A percentile compares a stretch with the other conserved stretches of the same genome.
These are phyloP conservation scores for Starmerella etchellsii DNA, from an alignment of 805 yeast species.

Conservation along the genomic window DNA sequence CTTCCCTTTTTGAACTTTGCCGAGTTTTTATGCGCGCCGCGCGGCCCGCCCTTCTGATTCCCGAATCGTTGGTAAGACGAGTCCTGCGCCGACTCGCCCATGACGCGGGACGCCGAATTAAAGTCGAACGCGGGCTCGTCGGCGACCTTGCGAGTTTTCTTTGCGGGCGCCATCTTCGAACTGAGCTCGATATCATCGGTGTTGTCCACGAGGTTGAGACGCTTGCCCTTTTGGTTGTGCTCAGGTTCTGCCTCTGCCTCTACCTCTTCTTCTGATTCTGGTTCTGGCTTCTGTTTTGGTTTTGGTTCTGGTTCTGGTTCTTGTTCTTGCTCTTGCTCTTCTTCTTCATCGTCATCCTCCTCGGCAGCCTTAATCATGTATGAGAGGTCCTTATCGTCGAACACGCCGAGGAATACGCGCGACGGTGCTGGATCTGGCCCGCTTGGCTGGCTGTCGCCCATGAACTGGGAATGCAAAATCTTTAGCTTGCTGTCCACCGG, in stretches of 20 bases:
- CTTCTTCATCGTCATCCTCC: neutral
- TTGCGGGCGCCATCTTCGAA: neutral
- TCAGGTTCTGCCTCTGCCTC: too few species aligned
- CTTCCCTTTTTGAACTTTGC: slow-evolving; percentile 13
- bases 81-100: slow-evolving; percentile 6
- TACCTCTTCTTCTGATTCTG: neutral
- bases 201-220: slow-evolving; percentile 16
- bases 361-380: neutral
- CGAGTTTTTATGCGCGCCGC: slow-evolving; percentile 11
- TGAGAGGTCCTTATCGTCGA: neutral
- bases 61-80: slow-evolving; percentile 1
- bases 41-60: slow-evolving; percentile 2
- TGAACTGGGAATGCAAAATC: neutral
- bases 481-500: slow-evolving; percentile 3
- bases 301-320: neutral
- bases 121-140: slow-evolving; percentile 23
- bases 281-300: neutral
- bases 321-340: neutral
- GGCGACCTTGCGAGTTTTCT: neutral
- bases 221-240: slow-evolving; percentile 3
- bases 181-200: slow-evolving; percentile 15
- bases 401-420: neutral
- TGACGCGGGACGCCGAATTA: slow-evolving; percentile 19
- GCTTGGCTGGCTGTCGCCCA: slow-evolving; percentile 3
- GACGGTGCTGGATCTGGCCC: too few species aligned